These are phyloP conservation scores for Entoloma clypeatum DNA, from an alignment of 1,284 basidiomycete species.

Conservation along the genomic window DNA sequence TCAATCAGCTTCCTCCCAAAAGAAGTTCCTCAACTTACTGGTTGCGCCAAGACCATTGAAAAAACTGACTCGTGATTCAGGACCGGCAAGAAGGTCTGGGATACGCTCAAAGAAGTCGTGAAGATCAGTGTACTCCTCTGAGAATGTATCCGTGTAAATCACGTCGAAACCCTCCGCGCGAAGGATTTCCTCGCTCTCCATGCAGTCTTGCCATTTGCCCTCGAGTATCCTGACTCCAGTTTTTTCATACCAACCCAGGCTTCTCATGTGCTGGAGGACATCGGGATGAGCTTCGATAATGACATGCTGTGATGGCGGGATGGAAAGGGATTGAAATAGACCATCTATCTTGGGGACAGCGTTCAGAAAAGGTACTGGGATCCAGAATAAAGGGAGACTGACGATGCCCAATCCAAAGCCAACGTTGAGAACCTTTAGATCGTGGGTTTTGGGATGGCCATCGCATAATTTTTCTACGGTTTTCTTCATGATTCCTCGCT, in stretches of 20 bases:
- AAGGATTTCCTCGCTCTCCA: conserved; percentile 54
- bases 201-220: conserved; percentile 89
- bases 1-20: conserved; percentile 7
- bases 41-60: conserved; percentile 98
- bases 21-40: conserved; percentile 51
- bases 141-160: conserved; percentile 95
- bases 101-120: conserved; percentile 81
- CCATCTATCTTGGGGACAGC: conserved; percentile 65
- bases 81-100: conserved; percentile 77
- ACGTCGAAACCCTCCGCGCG: conserved; percentile 77
- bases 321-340: conserved; percentile 69
- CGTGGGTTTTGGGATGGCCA: conserved; percentile 45
- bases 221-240: conserved; percentile 80
- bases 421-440: conserved; percentile 80
- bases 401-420: conserved; percentile 96
- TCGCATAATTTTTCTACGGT: conserved; percentile 63
- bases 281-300: conserved; percentile 97
- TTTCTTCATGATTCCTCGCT: conserved; percentile 73
- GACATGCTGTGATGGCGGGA: conserved; percentile 70
- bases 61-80: conserved; percentile 85
- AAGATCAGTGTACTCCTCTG: conserved; percentile 83
- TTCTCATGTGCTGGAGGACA: conserved; percentile 76
- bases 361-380: conserved; percentile 14
- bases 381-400: conserved; percentile 28
- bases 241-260: conserved; percentile 73